Conservation (phyloP, 169 alveolate species). For the Plasmodium knowlesi region DNA sequence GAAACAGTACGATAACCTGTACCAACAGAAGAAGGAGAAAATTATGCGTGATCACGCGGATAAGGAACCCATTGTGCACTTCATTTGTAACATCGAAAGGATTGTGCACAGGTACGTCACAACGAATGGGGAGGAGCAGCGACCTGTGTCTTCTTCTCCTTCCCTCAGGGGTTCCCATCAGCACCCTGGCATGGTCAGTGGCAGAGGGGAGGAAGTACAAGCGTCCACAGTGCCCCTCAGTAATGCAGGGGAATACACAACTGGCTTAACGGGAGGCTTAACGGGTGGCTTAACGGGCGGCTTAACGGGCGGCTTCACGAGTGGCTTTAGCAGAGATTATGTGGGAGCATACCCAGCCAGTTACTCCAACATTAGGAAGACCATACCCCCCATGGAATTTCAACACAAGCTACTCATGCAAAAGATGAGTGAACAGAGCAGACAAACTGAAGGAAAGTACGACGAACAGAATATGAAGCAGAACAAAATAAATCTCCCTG, state of each 20-base stretch:
- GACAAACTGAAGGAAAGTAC: neutral
- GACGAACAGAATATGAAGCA: neutral
- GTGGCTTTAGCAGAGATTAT: neutral
- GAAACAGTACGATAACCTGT: conserved; percentile 52
- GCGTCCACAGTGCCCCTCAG: neutral
- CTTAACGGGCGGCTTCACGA: too few relatives aligned
- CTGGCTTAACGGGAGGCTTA: neutral
- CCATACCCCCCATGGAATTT: neutral
- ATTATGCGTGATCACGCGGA: conserved; percentile 16
- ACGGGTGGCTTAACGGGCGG: too few relatives aligned
- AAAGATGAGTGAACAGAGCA: conserved; percentile 18
- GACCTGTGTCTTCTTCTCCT: neutral
- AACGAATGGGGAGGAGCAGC: neutral
- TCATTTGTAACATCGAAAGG: conserved; percentile 23
- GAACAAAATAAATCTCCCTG: neutral
- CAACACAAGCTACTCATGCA: conserved; percentile 12
- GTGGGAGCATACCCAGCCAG: neutral
- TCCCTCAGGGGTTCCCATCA: neutral
- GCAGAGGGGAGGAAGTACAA: neutral
- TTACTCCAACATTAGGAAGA: neutral
- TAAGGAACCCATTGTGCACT: conserved; percentile 14
- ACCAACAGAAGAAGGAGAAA: conserved; percentile 52
- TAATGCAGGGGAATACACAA: neutral
- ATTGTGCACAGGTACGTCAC: neutral
- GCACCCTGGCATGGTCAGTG: neutral